These are phyloP conservation scores for Xylaria digitata DNA, from an alignment of 2,329 filamentous ascomycete species.

Conservation along the genomic window DNA sequence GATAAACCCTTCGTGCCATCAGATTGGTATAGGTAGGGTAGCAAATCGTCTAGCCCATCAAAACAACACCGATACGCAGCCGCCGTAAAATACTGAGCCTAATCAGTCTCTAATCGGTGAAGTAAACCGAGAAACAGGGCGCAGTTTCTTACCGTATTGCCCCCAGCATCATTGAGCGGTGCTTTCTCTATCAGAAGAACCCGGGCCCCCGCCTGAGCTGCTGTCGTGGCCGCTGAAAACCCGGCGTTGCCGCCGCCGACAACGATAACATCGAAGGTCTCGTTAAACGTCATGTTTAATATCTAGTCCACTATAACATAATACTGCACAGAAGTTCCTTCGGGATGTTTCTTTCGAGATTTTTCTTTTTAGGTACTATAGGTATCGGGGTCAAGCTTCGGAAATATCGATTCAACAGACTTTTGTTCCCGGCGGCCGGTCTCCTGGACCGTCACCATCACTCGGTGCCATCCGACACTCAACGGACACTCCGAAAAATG, in stretches of 20 bases:
- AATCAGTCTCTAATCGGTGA: neutral
- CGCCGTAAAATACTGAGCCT: slow-evolving; percentile 68
- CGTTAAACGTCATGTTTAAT: slow-evolving; percentile 17
- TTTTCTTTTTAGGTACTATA: neutral
- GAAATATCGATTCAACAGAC: neutral
- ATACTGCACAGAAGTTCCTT: neutral
- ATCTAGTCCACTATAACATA: too few relatives aligned
- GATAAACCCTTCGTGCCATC: slow-evolving; percentile 51
- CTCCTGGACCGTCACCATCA: neutral
- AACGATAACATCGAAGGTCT: slow-evolving; percentile 59
- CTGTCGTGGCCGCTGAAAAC: slow-evolving; percentile 68
- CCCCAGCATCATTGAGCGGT: slow-evolving; percentile 68
- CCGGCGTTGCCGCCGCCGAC: slow-evolving; percentile 74
- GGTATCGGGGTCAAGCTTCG: neutral
- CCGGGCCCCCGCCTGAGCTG: slow-evolving; percentile 59
- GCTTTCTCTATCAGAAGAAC: slow-evolving; percentile 71
- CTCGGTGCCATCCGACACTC: neutral
- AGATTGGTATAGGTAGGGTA: slow-evolving; percentile 72
- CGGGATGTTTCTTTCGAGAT: neutral
- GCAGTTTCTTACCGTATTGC: slow-evolving; percentile 58
- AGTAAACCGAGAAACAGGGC: neutral
- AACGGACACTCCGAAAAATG: slow-evolving; percentile 1
- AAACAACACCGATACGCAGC: slow-evolving; percentile 71
- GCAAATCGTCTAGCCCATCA: slow-evolving; percentile 64
- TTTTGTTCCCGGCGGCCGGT: slow-evolving; percentile 1